Evolutionary conservation across 1,284 basidiomycete genomes (phyloP).

Genomic region (Boletus sp.): DNA sequence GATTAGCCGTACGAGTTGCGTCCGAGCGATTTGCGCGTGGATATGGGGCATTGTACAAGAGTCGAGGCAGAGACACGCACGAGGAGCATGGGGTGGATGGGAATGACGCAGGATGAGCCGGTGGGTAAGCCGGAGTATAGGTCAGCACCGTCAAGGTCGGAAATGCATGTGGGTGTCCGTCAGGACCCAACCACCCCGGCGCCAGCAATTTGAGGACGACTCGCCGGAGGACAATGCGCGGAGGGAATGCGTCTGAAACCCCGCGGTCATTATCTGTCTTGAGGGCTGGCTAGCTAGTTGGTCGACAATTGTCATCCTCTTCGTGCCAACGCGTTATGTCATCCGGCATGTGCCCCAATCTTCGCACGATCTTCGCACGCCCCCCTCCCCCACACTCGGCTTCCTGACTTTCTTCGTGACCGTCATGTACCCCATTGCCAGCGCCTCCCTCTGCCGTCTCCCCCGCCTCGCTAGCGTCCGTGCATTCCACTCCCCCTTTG

Average conservation of each 20-base stretch:
- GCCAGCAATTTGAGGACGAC: not conserved
- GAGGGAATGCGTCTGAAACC: not conserved
- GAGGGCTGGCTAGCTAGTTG: too few species aligned
- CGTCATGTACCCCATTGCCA: conserved; percentile 15
- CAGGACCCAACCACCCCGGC: conserved; percentile 12
- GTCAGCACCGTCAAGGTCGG: conserved; percentile 26
- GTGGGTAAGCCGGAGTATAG: not conserved
- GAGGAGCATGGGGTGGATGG: conserved; percentile 8
- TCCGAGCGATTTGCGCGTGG: conserved; percentile 19
- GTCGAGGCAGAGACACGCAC: conserved; percentile 5
- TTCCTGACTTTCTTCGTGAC: conserved; percentile 5
- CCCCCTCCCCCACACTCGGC: conserved; percentile 12
- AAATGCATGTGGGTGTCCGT: conserved; percentile 17
- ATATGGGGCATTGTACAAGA: conserved; percentile 5
- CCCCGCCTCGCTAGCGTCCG: conserved; percentile 26
- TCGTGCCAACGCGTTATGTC: too few species aligned
- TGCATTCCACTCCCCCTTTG: conserved; percentile 59
- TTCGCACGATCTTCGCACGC: conserved; percentile 23
- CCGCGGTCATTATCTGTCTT: conserved; percentile 14
- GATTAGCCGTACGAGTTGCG: conserved; percentile 22
- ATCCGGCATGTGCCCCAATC: conserved; percentile 21
- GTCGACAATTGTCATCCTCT: too few species aligned
- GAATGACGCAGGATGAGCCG: conserved; percentile 14
- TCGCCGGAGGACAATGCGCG: conserved; percentile 3
- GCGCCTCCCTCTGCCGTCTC: conserved; percentile 4